These are phyloP conservation scores for Massarina eburnea DNA, from an alignment of 2,329 filamentous ascomycete species.

Conservation along the genomic window DNA sequence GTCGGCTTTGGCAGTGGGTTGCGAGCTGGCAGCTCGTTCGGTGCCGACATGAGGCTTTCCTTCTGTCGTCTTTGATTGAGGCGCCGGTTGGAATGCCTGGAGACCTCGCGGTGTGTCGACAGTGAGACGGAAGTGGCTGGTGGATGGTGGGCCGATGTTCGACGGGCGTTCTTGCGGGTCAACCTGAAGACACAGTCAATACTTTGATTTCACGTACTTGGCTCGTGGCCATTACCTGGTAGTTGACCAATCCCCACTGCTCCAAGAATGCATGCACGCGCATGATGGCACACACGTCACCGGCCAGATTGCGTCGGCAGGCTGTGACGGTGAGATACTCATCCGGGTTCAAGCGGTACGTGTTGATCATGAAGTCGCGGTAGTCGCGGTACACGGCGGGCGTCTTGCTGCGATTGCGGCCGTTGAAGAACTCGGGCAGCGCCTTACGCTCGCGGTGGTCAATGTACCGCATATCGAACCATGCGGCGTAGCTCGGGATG, in stretches of 20 bases:
- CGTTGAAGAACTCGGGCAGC: slow-evolving; percentile 98
- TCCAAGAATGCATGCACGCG: slow-evolving; percentile 96
- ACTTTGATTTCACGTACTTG: background rate
- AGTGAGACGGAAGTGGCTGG: slow-evolving; percentile 93
- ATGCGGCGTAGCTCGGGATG: slow-evolving; percentile 94
- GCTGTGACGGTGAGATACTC: slow-evolving; percentile 98
- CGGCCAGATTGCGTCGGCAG: slow-evolving; percentile 89
- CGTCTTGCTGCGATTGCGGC: slow-evolving; percentile 96
- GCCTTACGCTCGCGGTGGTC: slow-evolving; percentile 92
- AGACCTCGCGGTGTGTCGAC: slow-evolving; percentile 94
- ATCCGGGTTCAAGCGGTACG: slow-evolving; percentile 90
- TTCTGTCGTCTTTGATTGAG: slow-evolving; percentile 64
- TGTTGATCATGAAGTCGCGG: slow-evolving; percentile 99
- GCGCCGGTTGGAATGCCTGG: slow-evolving; percentile 90
- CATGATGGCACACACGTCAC: slow-evolving; percentile 99
- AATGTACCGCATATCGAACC: slow-evolving; percentile 97
- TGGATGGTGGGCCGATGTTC: slow-evolving; percentile 93
- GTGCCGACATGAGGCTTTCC: slow-evolving; percentile 68
- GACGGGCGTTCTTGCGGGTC: slow-evolving; percentile 94
- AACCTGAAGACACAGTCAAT: slow-evolving; percentile 62
- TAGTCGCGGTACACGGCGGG: slow-evolving; percentile 98
- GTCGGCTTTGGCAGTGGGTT: slow-evolving; percentile 71
- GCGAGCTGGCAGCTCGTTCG: slow-evolving; percentile 68
- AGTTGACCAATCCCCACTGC: slow-evolving; percentile 98
- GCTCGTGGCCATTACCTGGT: slow-evolving; percentile 68